Conservation (phyloP, 495 filamentous ascomycete species). For the Penicillium bialowiezense region DNA sequence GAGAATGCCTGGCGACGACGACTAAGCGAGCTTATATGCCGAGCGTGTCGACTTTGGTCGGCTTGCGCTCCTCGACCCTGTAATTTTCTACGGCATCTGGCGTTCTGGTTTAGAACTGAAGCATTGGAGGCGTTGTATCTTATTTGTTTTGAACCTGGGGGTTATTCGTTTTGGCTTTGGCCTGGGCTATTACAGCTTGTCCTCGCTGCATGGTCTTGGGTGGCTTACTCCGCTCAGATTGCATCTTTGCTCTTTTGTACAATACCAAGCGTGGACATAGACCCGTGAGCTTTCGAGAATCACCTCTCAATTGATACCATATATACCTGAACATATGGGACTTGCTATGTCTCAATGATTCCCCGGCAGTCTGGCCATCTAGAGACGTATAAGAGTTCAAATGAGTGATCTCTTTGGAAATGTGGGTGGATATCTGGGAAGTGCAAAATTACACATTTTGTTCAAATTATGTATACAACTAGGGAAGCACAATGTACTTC, state of each 20-base stretch:
- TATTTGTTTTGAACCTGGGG: no score
- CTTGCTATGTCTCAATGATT: no score
- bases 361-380: no score
- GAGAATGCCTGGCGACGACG: conserved; percentile 53
- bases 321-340: not conserved
- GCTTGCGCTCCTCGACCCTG: conserved; percentile 9
- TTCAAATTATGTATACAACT: conserved; percentile 12
- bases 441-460: not conserved
- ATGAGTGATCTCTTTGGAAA: no score
- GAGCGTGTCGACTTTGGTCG: not conserved
- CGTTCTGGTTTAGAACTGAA: conserved; percentile 23
- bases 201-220: not conserved
- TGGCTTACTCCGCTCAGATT: not conserved
- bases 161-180: not conserved
- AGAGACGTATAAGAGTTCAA: no score
- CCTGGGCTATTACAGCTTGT: not conserved
- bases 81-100: conserved; percentile 22
- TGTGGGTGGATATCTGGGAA: not conserved
- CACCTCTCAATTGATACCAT: conserved; percentile 10
- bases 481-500: conserved; percentile 91
- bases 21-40: not conserved
- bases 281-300: conserved; percentile 4
- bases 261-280: conserved; percentile 10
- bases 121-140: conserved; percentile 28
- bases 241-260: conserved; percentile 7